These are phyloP conservation scores for Andrographis paniculata DNA, from an alignment of 305 asterid genomes.

Conservation along the genomic window DNA sequence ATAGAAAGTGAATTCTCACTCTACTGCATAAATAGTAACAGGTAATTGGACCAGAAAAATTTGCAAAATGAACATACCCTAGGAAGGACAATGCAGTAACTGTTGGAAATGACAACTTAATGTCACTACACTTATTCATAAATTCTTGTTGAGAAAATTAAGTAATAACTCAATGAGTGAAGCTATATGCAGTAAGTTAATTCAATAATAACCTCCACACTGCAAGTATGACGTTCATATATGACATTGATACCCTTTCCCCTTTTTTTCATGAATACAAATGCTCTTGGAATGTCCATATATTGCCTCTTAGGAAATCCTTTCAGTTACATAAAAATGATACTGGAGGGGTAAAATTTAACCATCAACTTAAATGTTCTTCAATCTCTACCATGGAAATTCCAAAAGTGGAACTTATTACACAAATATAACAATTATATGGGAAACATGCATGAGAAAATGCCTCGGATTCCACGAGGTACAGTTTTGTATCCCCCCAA, in stretches of 20 bases:
- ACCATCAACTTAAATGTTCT: too few relatives aligned
- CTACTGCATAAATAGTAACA: background rate
- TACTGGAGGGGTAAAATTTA: too few relatives aligned
- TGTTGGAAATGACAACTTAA: too few relatives aligned
- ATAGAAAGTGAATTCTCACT: slow-evolving; percentile 9
- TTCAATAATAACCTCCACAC: too few relatives aligned
- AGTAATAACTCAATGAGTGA: too few relatives aligned
- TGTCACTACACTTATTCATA: too few relatives aligned
- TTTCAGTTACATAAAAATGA: background rate
- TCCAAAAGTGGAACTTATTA: background rate
- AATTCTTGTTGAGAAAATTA: too few relatives aligned
- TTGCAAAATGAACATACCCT: background rate
- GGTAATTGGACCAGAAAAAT: background rate
- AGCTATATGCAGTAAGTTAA: too few relatives aligned
- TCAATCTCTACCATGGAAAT: slow-evolving; percentile 6
- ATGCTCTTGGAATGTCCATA: slow-evolving; percentile 5
- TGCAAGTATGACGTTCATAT: background rate
- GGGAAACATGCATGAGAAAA: too few relatives aligned
- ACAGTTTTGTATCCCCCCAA: slow-evolving; percentile 10
- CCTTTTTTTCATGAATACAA: background rate
- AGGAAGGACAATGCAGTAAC: too few relatives aligned
- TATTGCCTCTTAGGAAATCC: background rate
- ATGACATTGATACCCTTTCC: slow-evolving; percentile 1
- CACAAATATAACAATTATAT: slow-evolving; percentile 5
- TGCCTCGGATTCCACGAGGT: too few relatives aligned